These are phyloP conservation scores for Physcomitrium patens DNA, from an alignment of 225 moss, liverwort and hornwort genomes.

Conservation along the genomic window DNA sequence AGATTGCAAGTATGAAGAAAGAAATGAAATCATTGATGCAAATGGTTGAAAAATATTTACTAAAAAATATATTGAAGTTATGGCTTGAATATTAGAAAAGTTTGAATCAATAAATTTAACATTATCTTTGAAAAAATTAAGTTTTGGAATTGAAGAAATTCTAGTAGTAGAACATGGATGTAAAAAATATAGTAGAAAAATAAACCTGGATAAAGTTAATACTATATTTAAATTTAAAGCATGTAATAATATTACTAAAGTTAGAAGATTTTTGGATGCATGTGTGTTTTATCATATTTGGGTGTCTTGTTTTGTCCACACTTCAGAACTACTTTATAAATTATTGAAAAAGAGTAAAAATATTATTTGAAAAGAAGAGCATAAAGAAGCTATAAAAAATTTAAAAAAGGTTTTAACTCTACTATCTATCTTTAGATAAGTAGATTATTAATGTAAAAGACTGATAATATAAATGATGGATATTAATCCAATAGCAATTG, in stretches of 20 bases:
- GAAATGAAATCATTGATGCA: too few species aligned
- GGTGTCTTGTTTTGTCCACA: neutral
- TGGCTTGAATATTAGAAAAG: too few species aligned
- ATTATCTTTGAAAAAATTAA: neutral
- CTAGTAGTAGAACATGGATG: neutral
- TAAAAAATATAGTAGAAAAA: neutral
- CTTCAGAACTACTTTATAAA: neutral
- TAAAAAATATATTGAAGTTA: neutral
- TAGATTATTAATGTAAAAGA: neutral
- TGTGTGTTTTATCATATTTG: neutral
- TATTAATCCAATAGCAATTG: neutral
- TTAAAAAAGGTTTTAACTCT: neutral
- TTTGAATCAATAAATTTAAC: neutral
- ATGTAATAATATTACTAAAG: neutral
- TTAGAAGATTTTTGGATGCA: neutral
- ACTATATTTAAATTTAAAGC: neutral
- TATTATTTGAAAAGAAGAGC: neutral
- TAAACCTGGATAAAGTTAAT: neutral
- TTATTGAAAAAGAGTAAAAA: neutral
- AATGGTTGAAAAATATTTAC: neutral
- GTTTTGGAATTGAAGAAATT: neutral
- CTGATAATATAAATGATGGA: neutral
- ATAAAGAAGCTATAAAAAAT: neutral
- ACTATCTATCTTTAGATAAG: neutral
- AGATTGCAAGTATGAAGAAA: too few species aligned